Conservation (phyloP, 164 flowering plant genomes). For the Platanus orientalis region DNA sequence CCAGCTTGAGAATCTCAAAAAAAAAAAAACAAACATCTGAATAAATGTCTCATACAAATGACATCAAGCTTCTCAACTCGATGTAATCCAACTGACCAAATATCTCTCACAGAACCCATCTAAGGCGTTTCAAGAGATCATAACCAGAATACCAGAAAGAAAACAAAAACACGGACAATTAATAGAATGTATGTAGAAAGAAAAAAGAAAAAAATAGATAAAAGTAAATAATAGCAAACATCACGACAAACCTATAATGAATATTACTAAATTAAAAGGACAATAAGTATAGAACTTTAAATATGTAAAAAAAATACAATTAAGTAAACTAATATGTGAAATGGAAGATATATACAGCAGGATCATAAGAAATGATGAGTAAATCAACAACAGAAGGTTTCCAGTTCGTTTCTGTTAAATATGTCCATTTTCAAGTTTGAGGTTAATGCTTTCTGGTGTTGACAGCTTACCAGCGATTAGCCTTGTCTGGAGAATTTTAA, state of each 20-base stretch:
- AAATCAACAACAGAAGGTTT: neutral
- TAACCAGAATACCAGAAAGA: slow-evolving; percentile 16
- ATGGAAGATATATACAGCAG: neutral
- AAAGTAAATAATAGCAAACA: slow-evolving; percentile 2
- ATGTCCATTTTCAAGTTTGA: neutral
- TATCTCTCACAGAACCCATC: slow-evolving; percentile 18
- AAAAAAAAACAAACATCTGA: slow-evolving; percentile 12
- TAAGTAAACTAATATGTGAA: too few relatives aligned
- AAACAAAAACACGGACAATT: slow-evolving; percentile 15
- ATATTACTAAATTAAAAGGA: too few relatives aligned
- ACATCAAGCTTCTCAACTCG: slow-evolving; percentile 16
- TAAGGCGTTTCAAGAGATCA: slow-evolving; percentile 21
- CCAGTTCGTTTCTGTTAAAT: neutral
- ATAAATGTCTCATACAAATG: slow-evolving; percentile 7
- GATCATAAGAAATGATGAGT: too few relatives aligned
- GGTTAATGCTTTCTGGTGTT: neutral
- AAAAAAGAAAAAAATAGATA: neutral
- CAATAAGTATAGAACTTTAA: too few relatives aligned
- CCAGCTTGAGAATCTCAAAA: slow-evolving; percentile 18
- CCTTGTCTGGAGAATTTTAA: neutral
- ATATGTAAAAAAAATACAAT: too few relatives aligned
- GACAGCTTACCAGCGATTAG: neutral
- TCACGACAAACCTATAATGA: neutral
- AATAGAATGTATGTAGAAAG: slow-evolving; percentile 11
- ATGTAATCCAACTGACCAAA: slow-evolving; percentile 14